Percentiles rank a stretch among this genome's conserved stretches.
Evolutionary conservation across 192 early-diverging fungal species (phyloP).

Genomic region (Irineochytrium annulatum): DNA sequence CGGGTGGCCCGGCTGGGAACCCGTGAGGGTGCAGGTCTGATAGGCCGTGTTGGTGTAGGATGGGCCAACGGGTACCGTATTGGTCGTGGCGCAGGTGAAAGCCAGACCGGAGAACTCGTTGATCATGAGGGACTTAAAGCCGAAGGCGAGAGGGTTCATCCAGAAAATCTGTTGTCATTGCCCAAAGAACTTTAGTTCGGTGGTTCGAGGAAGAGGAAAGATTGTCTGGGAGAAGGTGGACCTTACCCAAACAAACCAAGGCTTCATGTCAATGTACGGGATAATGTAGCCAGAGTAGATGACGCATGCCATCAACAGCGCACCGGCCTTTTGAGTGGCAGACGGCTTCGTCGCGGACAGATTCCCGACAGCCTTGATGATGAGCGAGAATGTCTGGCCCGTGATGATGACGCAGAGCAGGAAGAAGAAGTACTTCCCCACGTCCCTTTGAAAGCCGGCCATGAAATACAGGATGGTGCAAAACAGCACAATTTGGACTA

Average conservation of each 20-base stretch:
- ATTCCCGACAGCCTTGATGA: constrained; percentile 59
- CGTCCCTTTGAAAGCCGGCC: constrained; percentile 47
- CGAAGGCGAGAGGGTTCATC: constrained; percentile 62
- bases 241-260: constrained; percentile 53
- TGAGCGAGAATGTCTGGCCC: constrained; percentile 50
- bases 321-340: constrained; percentile 49
- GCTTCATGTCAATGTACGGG: constrained; percentile 53
- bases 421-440: constrained; percentile 56
- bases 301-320: constrained; percentile 48
- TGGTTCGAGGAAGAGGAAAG: background rate
- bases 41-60: constrained; percentile 44
- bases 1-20: constrained; percentile 50
- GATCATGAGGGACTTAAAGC: constrained; percentile 52
- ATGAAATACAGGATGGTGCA: constrained; percentile 58
- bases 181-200: background rate
- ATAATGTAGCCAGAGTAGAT: constrained; percentile 63
- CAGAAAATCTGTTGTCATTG: constrained; percentile 54
- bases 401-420: constrained; percentile 49
- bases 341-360: constrained; percentile 45
- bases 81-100: background rate
- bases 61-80: constrained; percentile 43
- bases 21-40: constrained; percentile 65
- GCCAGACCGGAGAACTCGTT: constrained; percentile 57
- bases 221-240: background rate
- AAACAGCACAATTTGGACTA: constrained; percentile 52